These are phyloP conservation scores for Pseudogymnoascus sp. DNA, from an alignment of 2,329 filamentous ascomycete genomes.

Conservation along the genomic window DNA sequence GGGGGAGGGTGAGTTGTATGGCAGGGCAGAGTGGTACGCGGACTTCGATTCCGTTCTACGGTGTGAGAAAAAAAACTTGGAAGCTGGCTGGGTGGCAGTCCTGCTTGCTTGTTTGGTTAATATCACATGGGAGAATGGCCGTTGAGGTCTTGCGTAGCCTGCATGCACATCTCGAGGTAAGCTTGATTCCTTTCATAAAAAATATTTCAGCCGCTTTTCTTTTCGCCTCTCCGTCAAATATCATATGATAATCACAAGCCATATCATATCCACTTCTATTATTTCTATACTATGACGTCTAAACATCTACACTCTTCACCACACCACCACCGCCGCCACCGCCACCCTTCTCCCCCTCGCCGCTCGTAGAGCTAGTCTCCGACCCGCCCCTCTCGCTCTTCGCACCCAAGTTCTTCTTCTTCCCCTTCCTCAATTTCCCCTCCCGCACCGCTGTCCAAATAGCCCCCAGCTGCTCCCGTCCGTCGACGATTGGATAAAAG, in stretches of 20 bases:
- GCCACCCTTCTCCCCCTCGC: not conserved
- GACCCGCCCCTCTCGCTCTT: not conserved
- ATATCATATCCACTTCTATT: not conserved
- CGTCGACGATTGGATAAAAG: slow-evolving; percentile 37
- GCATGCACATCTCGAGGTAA: not conserved
- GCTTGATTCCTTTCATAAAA: not conserved
- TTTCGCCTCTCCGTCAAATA: not conserved
- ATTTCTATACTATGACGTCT: not conserved
- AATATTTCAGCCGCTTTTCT: not conserved
- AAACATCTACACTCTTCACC: not conserved
- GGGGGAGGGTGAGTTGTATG: not conserved
- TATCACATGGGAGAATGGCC: slow-evolving; percentile 1
- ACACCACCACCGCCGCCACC: not conserved
- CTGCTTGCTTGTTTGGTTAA: not conserved
- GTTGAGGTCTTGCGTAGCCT: not conserved
- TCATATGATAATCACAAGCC: not conserved
- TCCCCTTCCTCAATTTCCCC: not conserved
- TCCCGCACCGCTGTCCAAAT: not conserved
- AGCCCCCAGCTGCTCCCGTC: not conserved
- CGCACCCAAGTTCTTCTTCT: not conserved
- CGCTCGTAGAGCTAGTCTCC: slow-evolving; percentile 3
- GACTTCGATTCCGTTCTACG: not conserved
- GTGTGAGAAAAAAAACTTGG: not conserved
- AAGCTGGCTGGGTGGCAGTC: not conserved
- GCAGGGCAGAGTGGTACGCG: not conserved